Conservation (phyloP, 129 eudicot genomes). For the Smallanthus sonchifolius region DNA sequence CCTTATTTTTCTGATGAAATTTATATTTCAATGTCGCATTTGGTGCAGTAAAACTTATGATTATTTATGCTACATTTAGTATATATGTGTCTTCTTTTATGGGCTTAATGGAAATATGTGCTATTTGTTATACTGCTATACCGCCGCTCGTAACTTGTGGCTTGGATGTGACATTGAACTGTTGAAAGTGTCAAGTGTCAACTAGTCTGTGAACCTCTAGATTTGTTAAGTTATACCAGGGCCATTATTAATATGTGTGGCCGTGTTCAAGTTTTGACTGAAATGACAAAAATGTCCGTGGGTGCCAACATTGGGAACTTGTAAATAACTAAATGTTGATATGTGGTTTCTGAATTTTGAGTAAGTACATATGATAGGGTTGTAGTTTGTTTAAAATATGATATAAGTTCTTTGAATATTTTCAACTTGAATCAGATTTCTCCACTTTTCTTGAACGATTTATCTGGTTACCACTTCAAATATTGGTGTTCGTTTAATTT, state of each 20-base stretch:
- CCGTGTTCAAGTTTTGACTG: too few relatives aligned
- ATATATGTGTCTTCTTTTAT: neutral
- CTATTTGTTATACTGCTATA: neutral
- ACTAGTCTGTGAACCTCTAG: neutral
- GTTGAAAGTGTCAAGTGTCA: neutral
- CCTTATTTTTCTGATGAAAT: neutral
- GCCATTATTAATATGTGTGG: too few relatives aligned
- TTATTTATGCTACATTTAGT: neutral
- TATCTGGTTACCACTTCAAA: neutral
- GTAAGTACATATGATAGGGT: neutral
- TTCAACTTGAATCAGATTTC: neutral
- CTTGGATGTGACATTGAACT: neutral
- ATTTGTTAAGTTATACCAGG: too few relatives aligned
- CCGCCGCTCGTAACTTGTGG: neutral
- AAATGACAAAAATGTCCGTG: neutral
- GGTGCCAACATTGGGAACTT: neutral
- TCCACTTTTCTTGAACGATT: neutral
- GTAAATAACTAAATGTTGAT: neutral
- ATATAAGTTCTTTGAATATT: neutral
- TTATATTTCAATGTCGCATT: neutral
- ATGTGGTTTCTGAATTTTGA: neutral
- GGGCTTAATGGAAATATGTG: neutral
- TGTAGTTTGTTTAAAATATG: neutral
- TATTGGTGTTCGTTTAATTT: neutral
- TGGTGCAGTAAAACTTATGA: neutral